Base-by-base conservation (phyloP, 768 basidiomycete species). In the Mycena metata region DNA sequence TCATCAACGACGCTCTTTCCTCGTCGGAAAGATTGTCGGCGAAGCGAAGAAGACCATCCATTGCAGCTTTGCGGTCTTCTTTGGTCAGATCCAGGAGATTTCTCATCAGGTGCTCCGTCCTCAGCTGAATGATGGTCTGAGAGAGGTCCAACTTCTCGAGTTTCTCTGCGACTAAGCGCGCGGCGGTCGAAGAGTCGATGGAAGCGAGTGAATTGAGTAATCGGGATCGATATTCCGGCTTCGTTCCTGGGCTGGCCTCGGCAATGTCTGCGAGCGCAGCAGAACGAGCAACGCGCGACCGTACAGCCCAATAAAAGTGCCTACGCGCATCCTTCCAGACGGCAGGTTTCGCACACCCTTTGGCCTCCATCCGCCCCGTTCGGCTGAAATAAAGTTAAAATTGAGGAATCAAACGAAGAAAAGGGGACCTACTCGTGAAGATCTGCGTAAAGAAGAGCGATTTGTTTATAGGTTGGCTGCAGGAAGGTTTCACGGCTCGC, bases 321-420 rank as follows among this genome's bases (percentile, higher is more conserved):
- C 96, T 88, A 66, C 95, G 91, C 62, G 96, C 90, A 59, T 93
- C 86, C 79, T 93, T 95, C 96, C 96, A 98, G 51, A 90, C 87
- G 33, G 89, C 85, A 21, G 94, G 85, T 69, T 91, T 92, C 10
- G 96, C 96, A 72, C 96, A 96, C 19, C 95, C 96, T 82, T 98
- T 98, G 30, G 96, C 96, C 81, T 98, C 95, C 96, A 98, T 97
- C 52, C 96, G 95, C 54, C 96, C 96, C 50, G 89, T 87, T 54
- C 96, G 95, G 80, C 96, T 97, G 66, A 62, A 47, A 69, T 45
- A 70, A 39, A 60, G 41, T 43, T 68, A 36, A 46, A 67, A 21
- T 51, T 43, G 58, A 15, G 30, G 30, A 55, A 36, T 62, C 47
- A 60, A n/a, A 36, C n/a, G 30, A 30, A 56, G 43, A 24, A 63